phyloP scores from a whole-genome alignment of 805 yeast genomes.

The Wickerhamomyces hampshirensis region DNA sequence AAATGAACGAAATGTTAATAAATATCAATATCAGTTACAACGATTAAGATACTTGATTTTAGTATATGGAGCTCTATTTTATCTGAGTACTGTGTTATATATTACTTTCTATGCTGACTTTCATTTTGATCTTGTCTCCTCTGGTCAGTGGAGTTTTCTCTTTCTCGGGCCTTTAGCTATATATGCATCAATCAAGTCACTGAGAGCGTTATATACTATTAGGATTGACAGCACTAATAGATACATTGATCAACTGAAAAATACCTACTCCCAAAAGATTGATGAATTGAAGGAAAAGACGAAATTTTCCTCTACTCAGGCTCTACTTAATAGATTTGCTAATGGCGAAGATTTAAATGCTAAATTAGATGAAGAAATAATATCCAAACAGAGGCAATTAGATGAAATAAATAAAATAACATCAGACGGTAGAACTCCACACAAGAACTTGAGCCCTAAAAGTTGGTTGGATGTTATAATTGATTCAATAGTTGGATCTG shows the following conservation, averaged over 20 bases:
- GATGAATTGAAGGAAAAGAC: slow-evolving; percentile 69
- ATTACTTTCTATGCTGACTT: not conserved
- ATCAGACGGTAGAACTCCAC: slow-evolving; percentile 25
- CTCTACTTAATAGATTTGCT: slow-evolving; percentile 61
- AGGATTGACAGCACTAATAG: slow-evolving; percentile 8
- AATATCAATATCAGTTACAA: slow-evolving; percentile 7
- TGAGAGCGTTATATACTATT: slow-evolving; percentile 3
- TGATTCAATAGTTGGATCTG: slow-evolving; percentile 50
- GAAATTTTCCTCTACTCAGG: slow-evolving; percentile 69
- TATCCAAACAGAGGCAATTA: slow-evolving; percentile 33
- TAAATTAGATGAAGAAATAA: slow-evolving; percentile 38
- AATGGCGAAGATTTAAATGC: slow-evolving; percentile 46
- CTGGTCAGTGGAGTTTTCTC: slow-evolving; percentile 1
- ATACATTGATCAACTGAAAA: slow-evolving; percentile 31
- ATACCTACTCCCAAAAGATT: slow-evolving; percentile 48
- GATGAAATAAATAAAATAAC: slow-evolving; percentile 31
- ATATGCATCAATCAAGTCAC: not conserved
- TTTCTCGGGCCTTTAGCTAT: slow-evolving; percentile 6
- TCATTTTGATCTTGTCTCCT: not conserved
- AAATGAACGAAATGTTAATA: slow-evolving; percentile 24
- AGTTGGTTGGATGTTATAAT: slow-evolving; percentile 32
- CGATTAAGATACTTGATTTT: slow-evolving; percentile 4
- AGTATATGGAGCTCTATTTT: slow-evolving; percentile 11
- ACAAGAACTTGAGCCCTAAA: too few species aligned
- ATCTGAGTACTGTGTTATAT: slow-evolving; percentile 4